Conservation (phyloP, 2,329 filamentous ascomycete genomes). For the Arthrobotrys conoides region DNA sequence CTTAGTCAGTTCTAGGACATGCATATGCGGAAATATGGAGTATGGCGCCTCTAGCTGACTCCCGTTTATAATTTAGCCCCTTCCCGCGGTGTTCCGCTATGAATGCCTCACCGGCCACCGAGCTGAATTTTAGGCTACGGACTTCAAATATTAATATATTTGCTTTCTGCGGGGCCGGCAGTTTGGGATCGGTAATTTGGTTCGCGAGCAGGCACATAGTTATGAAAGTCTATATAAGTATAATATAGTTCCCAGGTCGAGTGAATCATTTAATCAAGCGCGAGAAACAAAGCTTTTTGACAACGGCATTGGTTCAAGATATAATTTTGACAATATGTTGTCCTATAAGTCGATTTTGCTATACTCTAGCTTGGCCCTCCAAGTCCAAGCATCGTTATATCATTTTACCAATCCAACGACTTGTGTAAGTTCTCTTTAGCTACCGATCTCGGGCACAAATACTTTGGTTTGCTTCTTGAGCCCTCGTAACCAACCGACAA, state of each 20-base stretch:
- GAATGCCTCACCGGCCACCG: too few species aligned
- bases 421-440: conserved; percentile 5
- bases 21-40: too few species aligned
- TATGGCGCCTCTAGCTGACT: neutral
- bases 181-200: neutral
- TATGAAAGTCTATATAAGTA: conserved; percentile 7
- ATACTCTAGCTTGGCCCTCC: neutral
- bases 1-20: too few species aligned
- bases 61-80: neutral
- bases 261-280: neutral
- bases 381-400: neutral
- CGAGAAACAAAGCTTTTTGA: neutral
- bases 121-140: neutral
- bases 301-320: neutral
- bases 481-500: too few species aligned
- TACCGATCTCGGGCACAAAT: neutral
- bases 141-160: too few species aligned
- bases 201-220: neutral
- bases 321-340: neutral
- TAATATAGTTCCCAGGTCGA: neutral
- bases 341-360: neutral
- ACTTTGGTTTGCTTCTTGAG: too few species aligned
- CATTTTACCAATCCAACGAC: neutral
- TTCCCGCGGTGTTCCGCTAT: neutral
- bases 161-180: neutral